These are phyloP conservation scores for Xylariaceae sp. DNA, from an alignment of 2,329 filamentous ascomycete genomes.

Conservation along the genomic window DNA sequence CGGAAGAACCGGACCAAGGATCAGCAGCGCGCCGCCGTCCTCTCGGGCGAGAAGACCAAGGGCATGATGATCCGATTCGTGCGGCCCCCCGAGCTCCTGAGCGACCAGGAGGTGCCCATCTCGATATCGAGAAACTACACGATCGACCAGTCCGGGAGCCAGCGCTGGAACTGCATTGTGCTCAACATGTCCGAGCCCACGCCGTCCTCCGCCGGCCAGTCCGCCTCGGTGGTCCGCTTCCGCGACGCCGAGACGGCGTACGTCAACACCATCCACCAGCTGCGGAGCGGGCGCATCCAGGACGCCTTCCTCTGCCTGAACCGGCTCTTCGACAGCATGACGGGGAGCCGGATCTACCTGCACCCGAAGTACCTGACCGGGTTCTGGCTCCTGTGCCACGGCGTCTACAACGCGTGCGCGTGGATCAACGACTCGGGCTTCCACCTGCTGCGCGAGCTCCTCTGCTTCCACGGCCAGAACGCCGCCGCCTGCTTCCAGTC, in stretches of 20 bases:
- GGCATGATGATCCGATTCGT: slow-evolving; percentile 1
- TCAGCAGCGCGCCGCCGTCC: background rate
- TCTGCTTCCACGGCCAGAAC: slow-evolving; percentile 4
- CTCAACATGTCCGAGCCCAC: slow-evolving; percentile 4
- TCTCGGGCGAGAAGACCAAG: background rate
- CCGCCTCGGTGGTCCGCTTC: slow-evolving; percentile 1
- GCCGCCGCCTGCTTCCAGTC: slow-evolving; percentile 2
- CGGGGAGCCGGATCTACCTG: slow-evolving; percentile 2
- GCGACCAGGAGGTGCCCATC: slow-evolving; percentile 4
- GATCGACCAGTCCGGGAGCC: slow-evolving; percentile 1
- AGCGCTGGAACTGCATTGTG: slow-evolving; percentile 3
- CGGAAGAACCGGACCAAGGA: slow-evolving; percentile 4
- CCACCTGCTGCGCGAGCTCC: slow-evolving; percentile 3
- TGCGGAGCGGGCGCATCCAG: slow-evolving; percentile 2
- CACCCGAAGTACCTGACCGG: slow-evolving; percentile 3
- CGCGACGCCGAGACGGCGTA: slow-evolving; percentile 4
- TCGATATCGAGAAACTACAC: slow-evolving; percentile 4
- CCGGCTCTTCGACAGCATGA: slow-evolving; percentile 4
- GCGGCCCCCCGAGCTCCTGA: slow-evolving; percentile 1
- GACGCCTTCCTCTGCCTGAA: slow-evolving; percentile 4
- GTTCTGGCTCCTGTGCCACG: slow-evolving; percentile 4
- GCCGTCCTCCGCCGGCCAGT: background rate
- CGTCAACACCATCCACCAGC: slow-evolving; percentile 1
- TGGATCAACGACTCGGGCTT: slow-evolving; percentile 4
- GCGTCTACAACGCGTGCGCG: slow-evolving; percentile 4